Evolutionary conservation across 2,329 filamentous ascomycete species (phyloP), one percentile per base, ranked within the genome.

Genomic region (Acrodontium crateriforme): DNA sequence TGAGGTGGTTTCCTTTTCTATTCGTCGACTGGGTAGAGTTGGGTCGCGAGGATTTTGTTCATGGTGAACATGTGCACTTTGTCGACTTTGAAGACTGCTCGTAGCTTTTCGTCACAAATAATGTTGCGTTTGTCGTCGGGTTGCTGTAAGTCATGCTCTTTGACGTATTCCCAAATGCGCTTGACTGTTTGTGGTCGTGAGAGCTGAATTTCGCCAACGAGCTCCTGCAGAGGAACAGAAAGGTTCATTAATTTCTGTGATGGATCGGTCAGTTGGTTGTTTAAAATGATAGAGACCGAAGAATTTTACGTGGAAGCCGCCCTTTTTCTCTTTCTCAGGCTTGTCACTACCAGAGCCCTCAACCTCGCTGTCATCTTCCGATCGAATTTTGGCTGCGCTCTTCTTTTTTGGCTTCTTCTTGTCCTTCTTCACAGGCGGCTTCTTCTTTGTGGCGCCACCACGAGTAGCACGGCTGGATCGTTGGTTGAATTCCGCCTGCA

Each of bases 21-120:
- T n/a, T 89, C 83, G 29, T 87, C 83, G 25, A 81, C 67, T 2
- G 78, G 80, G 50, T 92, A 94, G 20, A 95, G 65, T 48, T 95
- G 87, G 51, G 78, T 76, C 38, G 81, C 83, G 8, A 95, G 72
- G 10, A 93, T 71, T 63, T 94, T 94, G 64, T 93, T 95, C 87
- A 98, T 95, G 42, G 83, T 85, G 56, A 98, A 98, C 89, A 98
- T 98, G 57, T 95, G 83, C 27, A 98, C 79, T 47, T 71, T 80
- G 46, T 84, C 73, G 47, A 79, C 71, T 55, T 92, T 92, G 62
- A 98, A 98, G 6, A 98, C 79, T 5, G 79, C 78, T 35, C 81
- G 75, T 78, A 98, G 78, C 42, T 73, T 74, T 14, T 92, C 82
- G 55, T 98, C 89, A 58, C 89, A 98, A 16, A 73, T 63, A 38